Percentiles rank a stretch among this genome's conserved stretches.
These are phyloP conservation scores for Monosporascus sp. DNA, from an alignment of 2,329 filamentous ascomycete species.

Conservation along the genomic window DNA sequence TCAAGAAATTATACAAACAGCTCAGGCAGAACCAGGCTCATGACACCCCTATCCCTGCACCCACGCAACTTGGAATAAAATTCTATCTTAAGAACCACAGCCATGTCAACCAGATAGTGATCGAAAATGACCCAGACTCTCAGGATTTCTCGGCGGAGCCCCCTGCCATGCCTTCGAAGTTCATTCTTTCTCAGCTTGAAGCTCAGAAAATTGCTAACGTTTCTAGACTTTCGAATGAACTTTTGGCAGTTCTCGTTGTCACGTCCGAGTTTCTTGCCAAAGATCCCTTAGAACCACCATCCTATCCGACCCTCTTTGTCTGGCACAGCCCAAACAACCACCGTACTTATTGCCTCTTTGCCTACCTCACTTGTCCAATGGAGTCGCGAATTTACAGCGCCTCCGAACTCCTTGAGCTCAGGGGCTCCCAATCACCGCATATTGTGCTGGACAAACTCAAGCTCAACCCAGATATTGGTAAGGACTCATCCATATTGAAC, in stretches of 20 bases:
- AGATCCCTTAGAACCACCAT: conserved; percentile 8
- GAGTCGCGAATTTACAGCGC: conserved; percentile 37
- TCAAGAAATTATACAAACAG: conserved; percentile 11
- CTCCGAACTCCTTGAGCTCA: conserved; percentile 40
- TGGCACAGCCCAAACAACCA: conserved; percentile 30
- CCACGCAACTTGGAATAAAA: conserved; percentile 21
- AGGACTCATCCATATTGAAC: conserved; percentile 3
- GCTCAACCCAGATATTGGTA: conserved; percentile 37
- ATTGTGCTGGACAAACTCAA: conserved; percentile 14
- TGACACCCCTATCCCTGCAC: conserved; percentile 17
- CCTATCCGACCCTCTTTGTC: conserved; percentile 35
- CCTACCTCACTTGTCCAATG: conserved; percentile 37
- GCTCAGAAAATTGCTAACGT: conserved; percentile 33
- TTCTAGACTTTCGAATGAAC: conserved; percentile 21
- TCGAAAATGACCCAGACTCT: conserved; percentile 1
- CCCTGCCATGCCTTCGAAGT: conserved; percentile 25
- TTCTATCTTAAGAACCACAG: conserved; percentile 15
- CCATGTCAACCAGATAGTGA: conserved; percentile 7
- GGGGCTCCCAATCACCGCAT: conserved; percentile 11
- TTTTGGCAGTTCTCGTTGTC: conserved; percentile 29
- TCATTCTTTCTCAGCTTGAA: conserved; percentile 36
- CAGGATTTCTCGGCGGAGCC: not conserved
- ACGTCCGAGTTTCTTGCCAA: conserved; percentile 10
- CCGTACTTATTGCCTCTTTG: conserved; percentile 37
- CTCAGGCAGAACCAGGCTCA: conserved; percentile 19